These are phyloP conservation scores for Amphibolis antarctica DNA, from an alignment of 106 monocot genomes.

Conservation along the genomic window DNA sequence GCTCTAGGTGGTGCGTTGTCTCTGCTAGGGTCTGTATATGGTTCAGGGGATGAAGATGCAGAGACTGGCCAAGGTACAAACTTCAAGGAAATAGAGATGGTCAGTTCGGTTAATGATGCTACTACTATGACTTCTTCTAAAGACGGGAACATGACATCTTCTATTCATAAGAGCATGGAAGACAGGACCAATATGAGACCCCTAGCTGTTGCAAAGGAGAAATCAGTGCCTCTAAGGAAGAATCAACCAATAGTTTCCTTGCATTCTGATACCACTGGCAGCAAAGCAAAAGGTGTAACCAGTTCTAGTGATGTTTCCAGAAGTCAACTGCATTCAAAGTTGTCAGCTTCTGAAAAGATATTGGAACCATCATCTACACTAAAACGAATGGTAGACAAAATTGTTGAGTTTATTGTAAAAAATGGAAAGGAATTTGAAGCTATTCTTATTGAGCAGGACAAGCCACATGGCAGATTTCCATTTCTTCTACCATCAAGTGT, in stretches of 20 bases:
- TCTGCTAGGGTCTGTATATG: conserved; percentile 81
- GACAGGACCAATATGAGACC: conserved; percentile 16
- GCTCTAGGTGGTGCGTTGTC: conserved; percentile 67
- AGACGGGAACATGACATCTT: conserved; percentile 8
- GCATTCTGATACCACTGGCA: conserved; percentile 7
- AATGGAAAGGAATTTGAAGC: conserved; percentile 93
- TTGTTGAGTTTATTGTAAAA: conserved; percentile 67
- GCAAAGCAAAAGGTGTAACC: conserved; percentile 20
- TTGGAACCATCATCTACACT: conserved; percentile 67
- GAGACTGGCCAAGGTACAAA: conserved; percentile 8
- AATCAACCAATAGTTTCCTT: conserved; percentile 12
- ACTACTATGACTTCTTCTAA: background rate
- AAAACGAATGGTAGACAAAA: conserved; percentile 62
- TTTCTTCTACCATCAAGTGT: conserved; percentile 72
- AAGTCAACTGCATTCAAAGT: conserved; percentile 2
- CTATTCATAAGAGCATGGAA: conserved; percentile 1
- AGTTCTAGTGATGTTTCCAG: conserved; percentile 3
- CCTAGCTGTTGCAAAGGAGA: conserved; percentile 24
- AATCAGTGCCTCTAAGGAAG: conserved; percentile 24
- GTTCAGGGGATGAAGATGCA: conserved; percentile 66
- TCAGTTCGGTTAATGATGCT: background rate
- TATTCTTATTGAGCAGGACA: conserved; percentile 79
- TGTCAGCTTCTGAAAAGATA: conserved; percentile 22
- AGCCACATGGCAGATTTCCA: conserved; percentile 54
- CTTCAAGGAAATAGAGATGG: conserved; percentile 7